These are phyloP conservation scores for Davidsoniella eucalypti DNA, from an alignment of 2,329 filamentous ascomycete species.

Conservation along the genomic window DNA sequence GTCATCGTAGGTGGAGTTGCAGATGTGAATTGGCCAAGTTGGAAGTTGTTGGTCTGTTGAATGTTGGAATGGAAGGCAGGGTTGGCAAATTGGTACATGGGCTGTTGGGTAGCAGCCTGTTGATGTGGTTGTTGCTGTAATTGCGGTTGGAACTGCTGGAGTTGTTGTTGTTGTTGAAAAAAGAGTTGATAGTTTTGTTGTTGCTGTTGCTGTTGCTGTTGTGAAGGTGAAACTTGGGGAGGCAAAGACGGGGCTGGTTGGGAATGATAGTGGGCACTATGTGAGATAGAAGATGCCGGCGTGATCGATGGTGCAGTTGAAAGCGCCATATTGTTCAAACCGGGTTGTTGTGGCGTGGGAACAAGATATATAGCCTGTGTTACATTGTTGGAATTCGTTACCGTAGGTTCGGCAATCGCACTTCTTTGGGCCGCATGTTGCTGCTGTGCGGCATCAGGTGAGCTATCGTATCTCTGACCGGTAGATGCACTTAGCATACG, in stretches of 20 bases:
- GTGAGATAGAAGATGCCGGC: not conserved
- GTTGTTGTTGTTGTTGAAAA: not conserved
- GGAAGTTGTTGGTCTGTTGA: not conserved
- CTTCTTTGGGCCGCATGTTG: not conserved
- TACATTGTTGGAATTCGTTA: not conserved
- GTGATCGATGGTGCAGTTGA: not conserved
- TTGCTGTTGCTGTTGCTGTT: too few relatives aligned
- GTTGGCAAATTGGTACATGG: not conserved
- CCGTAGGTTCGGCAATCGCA: not conserved
- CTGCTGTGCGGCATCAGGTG: slow-evolving; percentile 14
- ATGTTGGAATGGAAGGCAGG: not conserved
- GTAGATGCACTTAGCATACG: slow-evolving; percentile 19
- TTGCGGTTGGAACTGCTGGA: not conserved
- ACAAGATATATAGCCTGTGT: not conserved
- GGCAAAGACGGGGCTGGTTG: too few relatives aligned
- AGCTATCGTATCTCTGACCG: slow-evolving; percentile 16
- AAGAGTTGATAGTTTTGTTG: not conserved
- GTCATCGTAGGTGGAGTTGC: not conserved
- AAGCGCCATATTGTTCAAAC: too few relatives aligned
- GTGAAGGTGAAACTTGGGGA: too few relatives aligned
- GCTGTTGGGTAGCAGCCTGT: not conserved
- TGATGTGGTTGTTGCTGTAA: not conserved
- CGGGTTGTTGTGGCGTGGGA: not conserved
- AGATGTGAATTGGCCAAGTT: not conserved
- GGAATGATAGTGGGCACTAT: too few relatives aligned